Percentiles rank a stretch among this genome's conserved stretches.
Evolutionary conservation across 2,329 filamentous ascomycete genomes (phyloP).

Genomic region (Phaeosphaeriaceae sp.): DNA sequence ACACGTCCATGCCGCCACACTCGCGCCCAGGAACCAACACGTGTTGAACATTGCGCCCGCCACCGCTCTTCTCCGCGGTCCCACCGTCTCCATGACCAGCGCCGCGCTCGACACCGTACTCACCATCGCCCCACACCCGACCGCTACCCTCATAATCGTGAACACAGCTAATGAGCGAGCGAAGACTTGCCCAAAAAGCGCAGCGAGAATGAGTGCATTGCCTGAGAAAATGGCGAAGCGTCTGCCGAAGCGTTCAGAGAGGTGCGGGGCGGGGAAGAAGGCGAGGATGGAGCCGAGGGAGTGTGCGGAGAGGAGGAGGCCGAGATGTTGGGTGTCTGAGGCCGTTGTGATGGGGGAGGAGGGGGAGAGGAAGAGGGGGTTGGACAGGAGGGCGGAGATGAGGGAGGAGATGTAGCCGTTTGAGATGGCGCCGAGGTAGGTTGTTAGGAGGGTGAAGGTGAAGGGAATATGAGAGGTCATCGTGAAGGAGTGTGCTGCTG

Average conservation of each 20-base stretch:
- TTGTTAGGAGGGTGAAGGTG: constrained; percentile 21
- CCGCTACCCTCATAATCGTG: constrained; percentile 12
- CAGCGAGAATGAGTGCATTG: constrained; percentile 15
- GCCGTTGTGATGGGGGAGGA: constrained; percentile 9
- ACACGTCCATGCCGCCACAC: constrained; percentile 13
- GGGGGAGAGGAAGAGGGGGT: constrained; percentile 10
- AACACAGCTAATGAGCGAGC: constrained; percentile 9
- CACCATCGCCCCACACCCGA: constrained; percentile 18
- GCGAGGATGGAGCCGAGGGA: constrained; percentile 22
- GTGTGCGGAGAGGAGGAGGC: constrained; percentile 21
- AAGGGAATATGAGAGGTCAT: background rate
- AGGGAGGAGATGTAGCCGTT: constrained; percentile 26
- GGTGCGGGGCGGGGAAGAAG: constrained; percentile 26
- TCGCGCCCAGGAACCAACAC: constrained; percentile 20
- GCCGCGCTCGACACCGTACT: constrained; percentile 18
- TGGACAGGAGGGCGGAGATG: constrained; percentile 22
- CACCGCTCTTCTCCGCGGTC: constrained; percentile 20
- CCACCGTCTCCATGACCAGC: constrained; percentile 19
- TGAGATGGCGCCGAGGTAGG: constrained; percentile 24
- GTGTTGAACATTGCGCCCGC: constrained; percentile 24
- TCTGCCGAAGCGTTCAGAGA: constrained; percentile 22
- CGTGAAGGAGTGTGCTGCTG: background rate
- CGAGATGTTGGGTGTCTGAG: constrained; percentile 9
- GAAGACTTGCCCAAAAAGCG: constrained; percentile 16
- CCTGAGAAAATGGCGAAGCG: constrained; percentile 17